Conservation (phyloP, 2,329 filamentous ascomycete genomes). For the Stagonosporopsis rhizophila region DNA sequence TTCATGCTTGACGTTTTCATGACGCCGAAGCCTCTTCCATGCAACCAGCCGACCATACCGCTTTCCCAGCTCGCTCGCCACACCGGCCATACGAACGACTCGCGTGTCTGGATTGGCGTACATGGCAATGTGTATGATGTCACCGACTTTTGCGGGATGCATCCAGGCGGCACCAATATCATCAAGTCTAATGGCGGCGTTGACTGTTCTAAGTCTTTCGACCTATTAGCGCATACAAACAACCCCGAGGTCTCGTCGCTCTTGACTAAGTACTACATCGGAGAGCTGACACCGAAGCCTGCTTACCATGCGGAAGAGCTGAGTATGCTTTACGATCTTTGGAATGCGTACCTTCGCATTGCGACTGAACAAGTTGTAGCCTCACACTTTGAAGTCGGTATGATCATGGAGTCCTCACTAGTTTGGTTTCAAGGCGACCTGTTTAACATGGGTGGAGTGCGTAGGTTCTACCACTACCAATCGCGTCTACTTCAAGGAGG, state of each 20-base stretch:
- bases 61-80: conserved; percentile 33
- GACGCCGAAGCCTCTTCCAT: conserved; percentile 35
- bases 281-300: conserved; percentile 33
- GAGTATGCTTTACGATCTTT: conserved; percentile 34
- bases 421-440: conserved; percentile 37
- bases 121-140: conserved; percentile 91
- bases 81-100: conserved; percentile 41
- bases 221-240: conserved; percentile 87
- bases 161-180: conserved; percentile 84
- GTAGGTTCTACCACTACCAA: conserved; percentile 38
- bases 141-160: conserved; percentile 74
- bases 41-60: conserved; percentile 33
- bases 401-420: conserved; percentile 31
- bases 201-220: conserved; percentile 91
- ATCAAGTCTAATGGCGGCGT: conserved; percentile 84
- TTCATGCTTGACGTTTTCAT: conserved; percentile 39
- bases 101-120: conserved; percentile 77
- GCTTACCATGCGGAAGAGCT: conserved; percentile 29
- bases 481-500: conserved; percentile 32
- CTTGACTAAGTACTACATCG: conserved; percentile 36
- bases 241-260: conserved; percentile 70
- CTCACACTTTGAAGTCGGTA: conserved; percentile 33
- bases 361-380: conserved; percentile 34
- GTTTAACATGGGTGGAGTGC: conserved; percentile 38
- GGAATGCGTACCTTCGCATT: conserved; percentile 30